Conservation (phyloP, 2,329 filamentous ascomycete species). For the Aspergillus sp. region DNA sequence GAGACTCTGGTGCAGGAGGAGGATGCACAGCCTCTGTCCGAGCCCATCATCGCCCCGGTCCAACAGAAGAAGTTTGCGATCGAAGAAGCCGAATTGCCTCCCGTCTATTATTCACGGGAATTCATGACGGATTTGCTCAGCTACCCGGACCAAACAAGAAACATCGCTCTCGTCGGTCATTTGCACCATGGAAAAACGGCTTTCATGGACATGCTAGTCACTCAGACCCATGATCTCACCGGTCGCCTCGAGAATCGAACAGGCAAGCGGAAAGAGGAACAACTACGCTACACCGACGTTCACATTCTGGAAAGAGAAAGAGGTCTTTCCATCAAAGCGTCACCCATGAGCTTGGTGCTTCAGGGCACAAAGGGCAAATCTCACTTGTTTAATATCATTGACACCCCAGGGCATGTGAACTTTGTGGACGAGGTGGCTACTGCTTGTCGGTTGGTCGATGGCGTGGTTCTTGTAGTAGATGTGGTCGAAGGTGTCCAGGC, state of each 20-base stretch:
- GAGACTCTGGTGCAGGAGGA: constrained; percentile 96
- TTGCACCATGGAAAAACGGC: constrained; percentile 97
- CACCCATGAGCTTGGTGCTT: constrained; percentile 91
- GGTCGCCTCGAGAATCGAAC: constrained; percentile 77
- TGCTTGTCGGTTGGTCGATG: constrained; percentile 82
- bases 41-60: constrained; percentile 91
- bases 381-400: constrained; percentile 89
- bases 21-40: constrained; percentile 86
- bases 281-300: constrained; percentile 91
- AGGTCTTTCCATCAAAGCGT: constrained; percentile 86
- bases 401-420: constrained; percentile 97
- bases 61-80: constrained; percentile 95
- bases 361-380: constrained; percentile 90
- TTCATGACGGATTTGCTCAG: constrained; percentile 98
- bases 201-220: constrained; percentile 96
- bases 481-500: constrained; percentile 98
- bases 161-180: constrained; percentile 88
- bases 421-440: constrained; percentile 97
- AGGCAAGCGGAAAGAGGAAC: constrained; percentile 81
- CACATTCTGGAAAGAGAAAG: constrained; percentile 86
- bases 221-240: constrained; percentile 88
- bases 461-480: constrained; percentile 90
- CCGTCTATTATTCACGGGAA: constrained; percentile 80
- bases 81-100: constrained; percentile 86
- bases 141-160: constrained; percentile 90